Evolutionary conservation across 164 flowering plant genomes (phyloP).

Genomic region (Umbilicus rupestris): DNA sequence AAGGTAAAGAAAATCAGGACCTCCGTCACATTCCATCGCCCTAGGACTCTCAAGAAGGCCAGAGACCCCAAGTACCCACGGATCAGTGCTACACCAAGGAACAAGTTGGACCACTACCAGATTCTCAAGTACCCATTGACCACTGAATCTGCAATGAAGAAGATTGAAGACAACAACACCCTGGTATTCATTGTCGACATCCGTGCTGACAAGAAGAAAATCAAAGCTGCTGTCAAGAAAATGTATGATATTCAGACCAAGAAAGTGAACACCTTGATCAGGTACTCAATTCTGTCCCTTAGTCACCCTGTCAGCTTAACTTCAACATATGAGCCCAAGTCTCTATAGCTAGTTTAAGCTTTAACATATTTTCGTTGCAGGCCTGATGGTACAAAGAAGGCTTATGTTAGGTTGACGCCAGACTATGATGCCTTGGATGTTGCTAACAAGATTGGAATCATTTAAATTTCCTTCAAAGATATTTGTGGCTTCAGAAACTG

Average conservation of each 20-base stretch:
- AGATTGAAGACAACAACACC: conserved; percentile 5
- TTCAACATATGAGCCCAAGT: too few relatives aligned
- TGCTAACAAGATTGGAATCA: conserved; percentile 5
- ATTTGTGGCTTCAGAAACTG: not conserved
- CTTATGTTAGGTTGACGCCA: conserved; percentile 1
- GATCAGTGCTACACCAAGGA: conserved; percentile 1
- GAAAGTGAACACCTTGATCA: not conserved
- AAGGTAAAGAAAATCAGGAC: conserved; percentile 5
- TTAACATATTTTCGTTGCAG: not conserved
- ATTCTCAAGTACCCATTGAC: conserved; percentile 4
- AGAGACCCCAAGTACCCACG: conserved; percentile 5
- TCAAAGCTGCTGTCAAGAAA: conserved; percentile 5
- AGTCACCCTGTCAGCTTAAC: too few relatives aligned
- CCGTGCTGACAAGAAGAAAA: conserved; percentile 2
- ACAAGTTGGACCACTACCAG: conserved; percentile 6
- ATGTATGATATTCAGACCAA: not conserved
- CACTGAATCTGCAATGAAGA: conserved; percentile 1
- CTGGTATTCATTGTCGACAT: not conserved
- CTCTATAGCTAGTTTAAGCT: too few relatives aligned
- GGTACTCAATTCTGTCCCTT: too few relatives aligned
- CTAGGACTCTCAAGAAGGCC: conserved; percentile 4
- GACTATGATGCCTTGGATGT: conserved; percentile 2
- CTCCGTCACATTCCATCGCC: conserved; percentile 4
- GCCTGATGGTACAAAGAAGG: conserved; percentile 7
- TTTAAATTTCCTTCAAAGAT: not conserved